phyloP scores from a whole-genome alignment of 495 filamentous ascomycete genomes.

The Penicillium salamii region DNA sequence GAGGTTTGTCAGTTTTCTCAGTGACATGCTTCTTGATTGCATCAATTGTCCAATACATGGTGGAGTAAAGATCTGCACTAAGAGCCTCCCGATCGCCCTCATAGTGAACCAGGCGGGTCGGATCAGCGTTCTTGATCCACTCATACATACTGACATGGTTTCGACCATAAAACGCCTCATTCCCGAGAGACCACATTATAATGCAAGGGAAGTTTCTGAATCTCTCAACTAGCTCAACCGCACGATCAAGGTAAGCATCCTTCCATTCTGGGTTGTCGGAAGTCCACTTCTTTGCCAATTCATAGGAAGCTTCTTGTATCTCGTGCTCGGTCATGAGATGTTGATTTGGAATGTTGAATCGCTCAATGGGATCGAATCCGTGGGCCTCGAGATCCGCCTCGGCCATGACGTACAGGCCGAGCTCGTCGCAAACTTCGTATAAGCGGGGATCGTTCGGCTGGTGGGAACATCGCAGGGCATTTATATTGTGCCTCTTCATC shows the following conservation, averaged over 20 bases:
- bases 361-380: slow-evolving; percentile 52
- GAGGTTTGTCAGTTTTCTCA: slow-evolving; percentile 45
- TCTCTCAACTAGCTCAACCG: slow-evolving; percentile 57
- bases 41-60: slow-evolving; percentile 63
- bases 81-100: slow-evolving; percentile 57
- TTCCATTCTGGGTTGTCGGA: slow-evolving; percentile 63
- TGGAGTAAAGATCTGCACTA: slow-evolving; percentile 61
- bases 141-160: slow-evolving; percentile 65
- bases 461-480: slow-evolving; percentile 60
- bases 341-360: slow-evolving; percentile 41
- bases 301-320: slow-evolving; percentile 51
- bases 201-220: slow-evolving; percentile 64
- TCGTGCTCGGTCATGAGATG: slow-evolving; percentile 43
- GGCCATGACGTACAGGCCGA: slow-evolving; percentile 69
- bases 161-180: slow-evolving; percentile 64
- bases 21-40: slow-evolving; percentile 42
- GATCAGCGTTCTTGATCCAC: slow-evolving; percentile 56
- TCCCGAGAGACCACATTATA: slow-evolving; percentile 69
- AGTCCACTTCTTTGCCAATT: slow-evolving; percentile 52
- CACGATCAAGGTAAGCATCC: slow-evolving; percentile 62
- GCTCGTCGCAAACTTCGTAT: slow-evolving; percentile 60
- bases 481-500: slow-evolving; percentile 68
- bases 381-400: slow-evolving; percentile 71
- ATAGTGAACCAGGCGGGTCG: slow-evolving; percentile 61
- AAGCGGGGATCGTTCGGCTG: slow-evolving; percentile 58